These are phyloP conservation scores for Chondrus crispus DNA, from an alignment of 23 red algal species.

Conservation along the genomic window DNA sequence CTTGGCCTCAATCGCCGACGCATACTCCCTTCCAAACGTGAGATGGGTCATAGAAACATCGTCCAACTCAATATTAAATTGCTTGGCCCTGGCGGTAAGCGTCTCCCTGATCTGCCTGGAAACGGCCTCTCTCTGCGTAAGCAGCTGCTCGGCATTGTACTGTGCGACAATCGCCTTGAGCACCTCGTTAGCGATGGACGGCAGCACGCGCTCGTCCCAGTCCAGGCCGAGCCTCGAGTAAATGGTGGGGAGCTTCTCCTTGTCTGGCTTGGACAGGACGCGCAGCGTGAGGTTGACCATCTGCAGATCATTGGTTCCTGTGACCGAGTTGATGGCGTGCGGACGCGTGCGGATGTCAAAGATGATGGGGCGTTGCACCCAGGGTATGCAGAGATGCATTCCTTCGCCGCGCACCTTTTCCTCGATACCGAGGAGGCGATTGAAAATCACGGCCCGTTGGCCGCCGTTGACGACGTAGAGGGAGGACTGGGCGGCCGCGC, in stretches of 20 bases:
- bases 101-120: slow-evolving; percentile 83
- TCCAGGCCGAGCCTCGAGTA: slow-evolving; percentile 80
- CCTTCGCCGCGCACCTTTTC: slow-evolving; percentile 77
- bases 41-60: slow-evolving; percentile 99
- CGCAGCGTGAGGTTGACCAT: slow-evolving; percentile 99
- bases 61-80: slow-evolving; percentile 96
- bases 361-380: slow-evolving; percentile 88
- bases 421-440: slow-evolving; percentile 75
- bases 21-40: slow-evolving; percentile 96
- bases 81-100: slow-evolving; percentile 71
- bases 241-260: slow-evolving; percentile 83
- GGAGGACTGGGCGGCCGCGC: slow-evolving; percentile 29
- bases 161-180: slow-evolving; percentile 96
- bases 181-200: slow-evolving; percentile 97
- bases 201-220: slow-evolving; percentile 97
- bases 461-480: slow-evolving; percentile 84
- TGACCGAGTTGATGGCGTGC: slow-evolving; percentile 85
- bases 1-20: slow-evolving; percentile 96
- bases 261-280: slow-evolving; percentile 88
- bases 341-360: slow-evolving; percentile 94
- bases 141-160: slow-evolving; percentile 96
- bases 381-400: slow-evolving; percentile 93
- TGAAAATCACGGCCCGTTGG: slow-evolving; percentile 97
- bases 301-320: slow-evolving; percentile 96
- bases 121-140: slow-evolving; percentile 95